Conservation (phyloP, 179 eudicot species). For the Beta lomatogona region DNA sequence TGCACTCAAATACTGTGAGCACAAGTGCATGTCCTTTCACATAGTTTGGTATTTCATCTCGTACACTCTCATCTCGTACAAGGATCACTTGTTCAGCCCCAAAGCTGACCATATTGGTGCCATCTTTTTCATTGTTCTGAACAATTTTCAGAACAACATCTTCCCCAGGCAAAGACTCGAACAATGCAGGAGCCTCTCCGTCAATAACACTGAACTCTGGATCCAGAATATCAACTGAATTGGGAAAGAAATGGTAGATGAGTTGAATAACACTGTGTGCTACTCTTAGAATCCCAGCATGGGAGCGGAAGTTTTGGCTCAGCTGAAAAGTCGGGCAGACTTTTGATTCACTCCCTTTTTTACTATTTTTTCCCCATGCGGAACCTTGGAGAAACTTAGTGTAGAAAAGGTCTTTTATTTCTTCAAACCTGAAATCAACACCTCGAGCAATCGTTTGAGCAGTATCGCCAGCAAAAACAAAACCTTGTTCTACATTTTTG, state of each 20-base stretch:
- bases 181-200: constrained; percentile 33
- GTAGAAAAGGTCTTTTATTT: constrained; percentile 49
- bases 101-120: neutral
- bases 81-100: constrained; percentile 38
- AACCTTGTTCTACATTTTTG: constrained; percentile 46
- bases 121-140: constrained; percentile 8
- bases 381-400: constrained; percentile 40
- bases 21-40: too few relatives aligned
- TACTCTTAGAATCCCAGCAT: constrained; percentile 42
- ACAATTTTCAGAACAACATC: constrained; percentile 20
- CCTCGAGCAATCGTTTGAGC: constrained; percentile 80
- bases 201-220: constrained; percentile 29
- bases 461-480: constrained; percentile 50
- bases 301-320: constrained; percentile 67
- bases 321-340: constrained; percentile 47
- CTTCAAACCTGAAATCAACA: constrained; percentile 66
- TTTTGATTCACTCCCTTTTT: constrained; percentile 20
- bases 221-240: constrained; percentile 23
- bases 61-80: constrained; percentile 31
- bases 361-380: constrained; percentile 30
- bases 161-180: constrained; percentile 13
- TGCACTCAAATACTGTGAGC: too few relatives aligned
- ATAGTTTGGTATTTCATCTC: constrained; percentile 20
- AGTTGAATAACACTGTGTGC: constrained; percentile 29
- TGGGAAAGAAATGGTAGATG: constrained; percentile 29